A percentile compares a stretch with the other conserved stretches of the same genome.
These are phyloP conservation scores for Prunus mongolica DNA, from an alignment of 306 rosid genomes.

Conservation along the genomic window DNA sequence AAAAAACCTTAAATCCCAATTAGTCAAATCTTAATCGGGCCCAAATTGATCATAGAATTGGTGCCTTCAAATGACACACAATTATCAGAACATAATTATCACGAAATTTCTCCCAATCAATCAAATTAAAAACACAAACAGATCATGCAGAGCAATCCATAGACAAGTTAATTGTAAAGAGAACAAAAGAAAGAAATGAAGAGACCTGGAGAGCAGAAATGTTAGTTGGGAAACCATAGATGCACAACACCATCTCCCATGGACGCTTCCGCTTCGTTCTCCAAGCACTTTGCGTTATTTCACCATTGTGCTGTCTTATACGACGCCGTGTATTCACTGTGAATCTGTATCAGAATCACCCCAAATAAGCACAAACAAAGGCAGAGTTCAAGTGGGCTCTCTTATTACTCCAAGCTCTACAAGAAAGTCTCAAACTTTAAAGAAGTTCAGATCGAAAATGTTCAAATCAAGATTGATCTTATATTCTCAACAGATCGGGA, in stretches of 20 bases:
- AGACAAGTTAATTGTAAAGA: not conserved
- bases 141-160: no score
- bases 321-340: slow-evolving; percentile 85
- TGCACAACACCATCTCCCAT: no score
- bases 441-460: not conserved
- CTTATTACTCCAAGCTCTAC: no score
- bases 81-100: no score
- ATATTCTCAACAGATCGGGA: not conserved
- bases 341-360: slow-evolving; percentile 41
- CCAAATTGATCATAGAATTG: no score
- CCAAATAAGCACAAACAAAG: not conserved
- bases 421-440: not conserved
- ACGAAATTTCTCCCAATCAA: not conserved
- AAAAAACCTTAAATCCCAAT: not conserved
- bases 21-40: no score
- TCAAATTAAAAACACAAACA: not conserved
- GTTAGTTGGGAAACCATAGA: no score
- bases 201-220: slow-evolving; percentile 56
- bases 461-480: not conserved
- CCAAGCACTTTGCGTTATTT: slow-evolving; percentile 74
- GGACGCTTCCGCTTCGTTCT: slow-evolving; percentile 26
- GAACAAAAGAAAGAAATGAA: not conserved
- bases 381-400: no score
- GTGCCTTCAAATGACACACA: no score
- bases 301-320: slow-evolving; percentile 92